Base-by-base conservation (phyloP, 2,329 filamentous ascomycete species). In the Aspergillus phoenicis region DNA sequence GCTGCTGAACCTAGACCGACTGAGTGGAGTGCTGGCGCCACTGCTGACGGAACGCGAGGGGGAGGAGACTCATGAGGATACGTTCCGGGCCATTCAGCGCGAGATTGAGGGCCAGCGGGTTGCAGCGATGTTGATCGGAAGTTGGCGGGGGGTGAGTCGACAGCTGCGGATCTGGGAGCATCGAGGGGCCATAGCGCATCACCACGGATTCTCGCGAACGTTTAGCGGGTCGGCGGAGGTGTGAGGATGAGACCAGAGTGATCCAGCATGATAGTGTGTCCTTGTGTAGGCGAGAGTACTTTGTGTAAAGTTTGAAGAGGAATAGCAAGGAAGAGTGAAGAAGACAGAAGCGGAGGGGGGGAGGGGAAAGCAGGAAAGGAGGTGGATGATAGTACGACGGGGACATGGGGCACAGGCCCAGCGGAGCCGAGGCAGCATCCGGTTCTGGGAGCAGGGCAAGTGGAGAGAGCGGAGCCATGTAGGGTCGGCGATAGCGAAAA, bases 71-170 rank as follows among this genome's bases (percentile, higher is more conserved):
- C 57, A 57, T 51, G 57, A 39, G 26, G 64, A 66, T 36, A 56
- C 59, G 48, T 60, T 59, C 59, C 49, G 47, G 11, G 52, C 57
- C n/a, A 64, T 71, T 53, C 66, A 69, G 58, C 60, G 60, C 20
- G 68, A 74, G 59, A 62, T 71, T 13, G 68, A 73, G 17, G 65
- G 69, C 20, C 66, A 70, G 28, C 66, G 70, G 28, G 71, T 78
- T 28, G 69, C 70, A 52, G 63, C 56, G 26, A 70, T 78, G 67
- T 56, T 80, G 61, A 65, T 78, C 48, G 68, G 66, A 24, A 63
- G 73, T 57, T 80, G 77, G 77, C 70, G 68, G 10, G 66, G 62
- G 2, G 66, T 80, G 17, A 75, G 71, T 57, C 67, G 69, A 20
- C 73, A 76, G 52, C 58, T 78, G 43, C 65, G 66, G 55, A 41